phyloP scores from a whole-genome alignment of 164 flowering plant genomes.

The Akebia trifoliata region DNA sequence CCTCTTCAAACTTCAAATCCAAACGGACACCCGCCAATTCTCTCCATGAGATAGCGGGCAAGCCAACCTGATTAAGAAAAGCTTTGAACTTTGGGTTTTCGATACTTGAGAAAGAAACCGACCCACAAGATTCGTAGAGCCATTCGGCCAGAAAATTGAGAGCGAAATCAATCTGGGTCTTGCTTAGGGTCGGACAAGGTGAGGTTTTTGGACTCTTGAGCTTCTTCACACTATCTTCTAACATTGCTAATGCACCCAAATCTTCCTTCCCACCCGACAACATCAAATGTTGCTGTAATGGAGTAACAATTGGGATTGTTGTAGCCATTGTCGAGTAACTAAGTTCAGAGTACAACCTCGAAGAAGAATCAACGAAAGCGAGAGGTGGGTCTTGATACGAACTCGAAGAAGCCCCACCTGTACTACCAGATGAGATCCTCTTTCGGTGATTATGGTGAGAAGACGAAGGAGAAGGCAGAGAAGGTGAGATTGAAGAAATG shows the following conservation, averaged over 20 bases:
- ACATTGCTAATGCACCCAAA: constrained; percentile 81
- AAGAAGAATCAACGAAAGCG: constrained; percentile 56
- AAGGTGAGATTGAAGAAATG: constrained; percentile 46
- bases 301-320: no score
- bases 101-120: constrained; percentile 73
- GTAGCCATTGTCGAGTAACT: no score
- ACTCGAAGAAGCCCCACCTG: no score
- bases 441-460: constrained; percentile 31
- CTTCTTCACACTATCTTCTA: constrained; percentile 94
- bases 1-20: constrained; percentile 67
- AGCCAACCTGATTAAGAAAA: constrained; percentile 77
- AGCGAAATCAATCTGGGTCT: constrained; percentile 63
- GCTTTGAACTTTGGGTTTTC: constrained; percentile 89
- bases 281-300: constrained; percentile 64
- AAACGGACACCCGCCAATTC: constrained; percentile 59
- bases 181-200: constrained; percentile 60
- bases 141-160: constrained; percentile 73
- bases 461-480: constrained; percentile 16
- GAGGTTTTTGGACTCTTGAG: constrained; percentile 85
- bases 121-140: constrained; percentile 89
- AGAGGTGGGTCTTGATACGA: constrained; percentile 30
- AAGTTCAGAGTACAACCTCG: constrained; percentile 37
- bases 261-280: constrained; percentile 97
- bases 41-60: constrained; percentile 52
- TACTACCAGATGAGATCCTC: constrained; percentile 22